Base-by-base conservation (phyloP, 257 asterid species). In the Datura wrightii region DNA sequence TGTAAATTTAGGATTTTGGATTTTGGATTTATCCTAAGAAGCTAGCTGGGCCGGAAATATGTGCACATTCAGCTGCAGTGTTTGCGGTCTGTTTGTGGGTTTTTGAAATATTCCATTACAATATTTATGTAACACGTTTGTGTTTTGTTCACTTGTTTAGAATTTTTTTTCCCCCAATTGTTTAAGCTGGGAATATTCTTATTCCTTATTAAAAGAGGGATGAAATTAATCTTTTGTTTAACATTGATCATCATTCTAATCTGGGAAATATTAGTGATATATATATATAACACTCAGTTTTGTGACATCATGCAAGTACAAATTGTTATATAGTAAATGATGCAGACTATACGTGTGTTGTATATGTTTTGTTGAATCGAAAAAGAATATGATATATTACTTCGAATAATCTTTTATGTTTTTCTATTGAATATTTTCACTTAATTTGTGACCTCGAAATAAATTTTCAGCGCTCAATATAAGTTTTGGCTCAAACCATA, bases 11-110 rank as follows among this genome's bases (percentile, higher is more conserved):
- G 1, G 42, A 39, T 39, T 39, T 39, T 39, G n/a, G n/a, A 70
- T 41, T 69, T 39, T 71, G 79, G 53, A 71, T 71, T 44, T 46
- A 44, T 46, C n/a, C n/a, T 18, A 46, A 72, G 39, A 71, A 42
- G 80, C 59, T 74, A 74, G 15, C 56, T 46, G 11, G 42, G 81
- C 81, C 60, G 42, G 81, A 74, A 48, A 74, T 74, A 11, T 74
- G 48, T 74, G 81, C 81, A 48, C 5, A 24, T 74, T 74, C 81
- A 44, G 11, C 42, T 48, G 44, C 60, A 5, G n/a, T 3, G 60
- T 48, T 42, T 71, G 79, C 48, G 79, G 31, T 67, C 48, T 34
- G 10, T 34, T 67, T 69, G 34, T 42, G 54, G 54, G 5, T 4
- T 44, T 72, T 44, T 11, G 6, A 46, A 46, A 46, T 0, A 72